Evolutionary conservation across 2,329 filamentous ascomycete species (phyloP), one percentile per base, ranked within the genome.

Genomic region (Claviceps pusilla): DNA sequence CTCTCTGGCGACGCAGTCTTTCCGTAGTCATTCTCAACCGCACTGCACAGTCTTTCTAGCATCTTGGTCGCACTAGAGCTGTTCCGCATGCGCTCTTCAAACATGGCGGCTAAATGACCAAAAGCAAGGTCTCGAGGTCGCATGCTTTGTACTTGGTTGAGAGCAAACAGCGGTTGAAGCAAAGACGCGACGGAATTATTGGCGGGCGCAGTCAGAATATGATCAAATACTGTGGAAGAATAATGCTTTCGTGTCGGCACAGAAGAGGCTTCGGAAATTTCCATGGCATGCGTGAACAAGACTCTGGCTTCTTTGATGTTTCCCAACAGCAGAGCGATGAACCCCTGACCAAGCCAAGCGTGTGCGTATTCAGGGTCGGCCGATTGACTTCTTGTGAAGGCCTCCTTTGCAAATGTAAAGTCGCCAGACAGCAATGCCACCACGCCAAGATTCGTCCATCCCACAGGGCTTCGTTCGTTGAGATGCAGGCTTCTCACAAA

Each of bases 201-300:
- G 39, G 74, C 55, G 1, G 80, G 71, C 1, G 78, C 77, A 1
- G 78, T 74, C 14, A 89, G 67, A 7, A 95, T 74, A 59, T 88
- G 76, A 62, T 98, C 91, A 65, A 98, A 97, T 50, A 87, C 76
- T 1, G 88, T 86, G 0, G 85, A 73, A 0, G 88, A 78, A 65
- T 90, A 97, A 65, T 91, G 87, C 35, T 84, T 80, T 65, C 89
- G 87, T 0, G 84, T 82, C 4, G 89, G 73, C 2, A 83, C 67
- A 0, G 85, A 83, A 0, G 86, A 86, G 0, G 88, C 84, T 57
- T 89, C 87, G 0, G 89, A 83, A 50, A 98, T 91, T 58, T 95
- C 90, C 72, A 95, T 93, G 0, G 93, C 91, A 65, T 98, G 93
- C 1, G 87, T 90, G 64, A 96, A 95, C 10, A 97, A 78, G 11